Percentiles rank a stretch among this genome's conserved stretches.
Evolutionary conservation across 1,284 basidiomycete species (phyloP).

Genomic region (Anthracocystis setariae): DNA sequence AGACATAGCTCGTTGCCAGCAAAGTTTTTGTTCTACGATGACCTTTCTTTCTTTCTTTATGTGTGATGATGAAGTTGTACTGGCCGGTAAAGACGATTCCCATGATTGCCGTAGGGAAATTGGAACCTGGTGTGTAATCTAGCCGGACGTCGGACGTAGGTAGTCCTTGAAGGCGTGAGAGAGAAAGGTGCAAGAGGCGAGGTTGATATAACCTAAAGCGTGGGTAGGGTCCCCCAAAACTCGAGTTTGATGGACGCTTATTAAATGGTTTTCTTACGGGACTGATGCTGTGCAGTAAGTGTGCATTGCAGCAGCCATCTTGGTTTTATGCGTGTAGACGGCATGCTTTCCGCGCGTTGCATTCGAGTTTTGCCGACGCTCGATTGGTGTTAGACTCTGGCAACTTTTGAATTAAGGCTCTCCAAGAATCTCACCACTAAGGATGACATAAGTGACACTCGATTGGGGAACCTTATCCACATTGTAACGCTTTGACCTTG

Average conservation of each 20-base stretch:
- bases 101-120: neutral
- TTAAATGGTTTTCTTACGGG: no score
- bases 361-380: no score
- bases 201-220: no score
- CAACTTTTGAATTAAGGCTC: no score
- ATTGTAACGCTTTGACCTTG: slow-evolving; percentile 18
- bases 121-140: no score
- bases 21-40: neutral
- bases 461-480: neutral
- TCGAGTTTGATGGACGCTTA: no score
- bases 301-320: slow-evolving; percentile 11
- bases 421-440: slow-evolving; percentile 5
- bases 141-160: no score
- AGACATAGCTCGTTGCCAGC: neutral
- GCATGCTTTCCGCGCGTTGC: no score
- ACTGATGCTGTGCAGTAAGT: neutral
- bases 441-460: slow-evolving; percentile 18
- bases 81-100: neutral
- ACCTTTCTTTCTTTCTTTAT: slow-evolving; percentile 1
- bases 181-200: no score
- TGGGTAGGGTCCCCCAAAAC: no score
- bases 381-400: no score
- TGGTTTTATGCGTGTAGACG: neutral
- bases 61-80: neutral
- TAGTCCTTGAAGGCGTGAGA: no score